phyloP scores from a whole-genome alignment of 257 asterid genomes.

The Ballota nigra region DNA sequence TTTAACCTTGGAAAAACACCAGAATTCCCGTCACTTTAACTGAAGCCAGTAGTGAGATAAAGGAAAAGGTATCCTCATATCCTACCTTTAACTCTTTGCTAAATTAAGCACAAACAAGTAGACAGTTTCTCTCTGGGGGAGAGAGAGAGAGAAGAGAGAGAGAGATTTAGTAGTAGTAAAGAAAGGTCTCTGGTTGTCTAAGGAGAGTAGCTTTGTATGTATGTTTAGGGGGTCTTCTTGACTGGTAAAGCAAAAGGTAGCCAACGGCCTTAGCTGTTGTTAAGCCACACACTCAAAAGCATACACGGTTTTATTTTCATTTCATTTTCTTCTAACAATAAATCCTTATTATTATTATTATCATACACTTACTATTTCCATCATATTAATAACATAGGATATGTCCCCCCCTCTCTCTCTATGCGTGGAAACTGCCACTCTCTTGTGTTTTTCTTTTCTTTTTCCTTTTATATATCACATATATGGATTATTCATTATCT shows the following conservation, averaged over 20 bases:
- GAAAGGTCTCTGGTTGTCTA: conserved; percentile 20
- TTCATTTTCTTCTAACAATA: not conserved
- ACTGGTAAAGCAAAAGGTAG: conserved; percentile 70
- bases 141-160: conserved; percentile 1
- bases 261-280: conserved; percentile 34
- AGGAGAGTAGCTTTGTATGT: conserved; percentile 24
- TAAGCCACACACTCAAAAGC: conserved; percentile 38
- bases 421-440: not conserved
- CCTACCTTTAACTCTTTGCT: conserved; percentile 57
- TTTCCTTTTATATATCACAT: not conserved
- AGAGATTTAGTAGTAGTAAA: conserved; percentile 20
- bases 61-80: conserved; percentile 55
- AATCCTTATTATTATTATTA: not conserved
- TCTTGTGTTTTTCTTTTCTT: not conserved
- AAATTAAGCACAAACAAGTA: conserved; percentile 47
- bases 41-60: conserved; percentile 56
- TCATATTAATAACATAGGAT: not conserved
- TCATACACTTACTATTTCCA: not conserved
- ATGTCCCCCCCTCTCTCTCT: not conserved
- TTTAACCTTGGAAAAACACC: conserved; percentile 49
- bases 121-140: conserved; percentile 27
- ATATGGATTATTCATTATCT: not conserved
- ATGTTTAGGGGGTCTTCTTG: conserved; percentile 41
- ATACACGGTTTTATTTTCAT: not conserved
- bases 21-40: conserved; percentile 72